phyloP scores from a whole-genome alignment of 768 basidiomycete species.

The Phaffia australis region DNA sequence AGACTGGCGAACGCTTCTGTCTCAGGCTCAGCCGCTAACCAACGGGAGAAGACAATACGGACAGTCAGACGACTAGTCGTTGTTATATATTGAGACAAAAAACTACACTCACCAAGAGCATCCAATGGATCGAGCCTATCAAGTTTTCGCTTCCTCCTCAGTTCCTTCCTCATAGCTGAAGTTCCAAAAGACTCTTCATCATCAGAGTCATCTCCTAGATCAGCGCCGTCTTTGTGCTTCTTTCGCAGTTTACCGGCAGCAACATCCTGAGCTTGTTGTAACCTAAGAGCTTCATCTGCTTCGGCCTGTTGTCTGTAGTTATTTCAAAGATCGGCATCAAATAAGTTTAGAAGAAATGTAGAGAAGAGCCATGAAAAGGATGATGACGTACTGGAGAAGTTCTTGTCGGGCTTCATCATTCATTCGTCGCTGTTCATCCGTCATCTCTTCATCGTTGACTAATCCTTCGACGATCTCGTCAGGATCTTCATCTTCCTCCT shows the following conservation, averaged over 20 bases:
- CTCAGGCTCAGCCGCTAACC: slow-evolving; percentile 7
- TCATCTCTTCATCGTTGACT: slow-evolving; percentile 31
- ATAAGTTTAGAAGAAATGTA: neutral
- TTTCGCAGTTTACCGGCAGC: slow-evolving; percentile 29
- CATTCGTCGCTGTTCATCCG: slow-evolving; percentile 28
- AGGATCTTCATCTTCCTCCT: slow-evolving; percentile 32
- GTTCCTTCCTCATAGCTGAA: slow-evolving; percentile 18
- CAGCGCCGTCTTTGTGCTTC: slow-evolving; percentile 28
- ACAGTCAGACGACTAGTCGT: neutral
- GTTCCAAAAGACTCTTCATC: slow-evolving; percentile 25
- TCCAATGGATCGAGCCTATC: slow-evolving; percentile 29
- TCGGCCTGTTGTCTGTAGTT: slow-evolving; percentile 29
- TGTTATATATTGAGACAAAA: neutral
- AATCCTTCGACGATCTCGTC: slow-evolving; percentile 29
- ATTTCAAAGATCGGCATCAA: neutral
- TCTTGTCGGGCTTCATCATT: slow-evolving; percentile 24
- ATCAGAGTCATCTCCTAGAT: slow-evolving; percentile 28
- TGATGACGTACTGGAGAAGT: slow-evolving; percentile 6
- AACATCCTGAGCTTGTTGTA: slow-evolving; percentile 30
- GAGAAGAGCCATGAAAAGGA: neutral
- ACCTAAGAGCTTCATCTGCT: slow-evolving; percentile 31
- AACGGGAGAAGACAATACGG: neutral
- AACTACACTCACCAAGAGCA: slow-evolving; percentile 27
- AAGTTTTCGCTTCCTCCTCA: slow-evolving; percentile 27
- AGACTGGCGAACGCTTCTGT: slow-evolving; percentile 2